Evolutionary conservation across 2,329 filamentous ascomycete genomes (phyloP).

Genomic region (Fusarium anthophilum): DNA sequence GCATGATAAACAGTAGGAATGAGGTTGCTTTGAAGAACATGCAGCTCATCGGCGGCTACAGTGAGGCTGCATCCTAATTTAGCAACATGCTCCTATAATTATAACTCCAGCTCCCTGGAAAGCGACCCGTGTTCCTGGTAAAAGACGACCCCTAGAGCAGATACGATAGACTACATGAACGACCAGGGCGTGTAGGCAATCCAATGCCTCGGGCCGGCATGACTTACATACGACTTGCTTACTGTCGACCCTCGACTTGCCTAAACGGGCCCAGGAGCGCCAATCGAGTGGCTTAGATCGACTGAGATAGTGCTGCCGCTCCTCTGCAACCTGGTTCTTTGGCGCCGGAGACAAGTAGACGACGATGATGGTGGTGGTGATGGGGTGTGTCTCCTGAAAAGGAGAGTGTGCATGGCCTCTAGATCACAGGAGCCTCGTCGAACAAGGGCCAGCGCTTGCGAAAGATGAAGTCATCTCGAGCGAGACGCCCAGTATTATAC

Average conservation of each 20-base stretch:
- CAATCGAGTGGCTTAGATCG: conserved; percentile 29
- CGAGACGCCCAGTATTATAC: conserved; percentile 34
- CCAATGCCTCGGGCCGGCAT: conserved; percentile 13
- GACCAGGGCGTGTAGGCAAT: conserved; percentile 13
- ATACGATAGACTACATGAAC: conserved; percentile 1
- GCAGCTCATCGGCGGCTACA: conserved; percentile 49
- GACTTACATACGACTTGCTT: conserved; percentile 17
- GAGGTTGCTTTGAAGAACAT: conserved; percentile 39
- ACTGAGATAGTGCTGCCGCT: conserved; percentile 26
- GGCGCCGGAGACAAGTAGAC: conserved; percentile 19
- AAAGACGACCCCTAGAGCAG: conserved; percentile 5
- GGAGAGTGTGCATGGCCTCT: conserved; percentile 17
- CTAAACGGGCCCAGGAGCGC: conserved; percentile 23
- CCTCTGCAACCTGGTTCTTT: conserved; percentile 18
- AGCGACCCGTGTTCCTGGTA: not conserved
- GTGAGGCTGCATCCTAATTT: conserved; percentile 51
- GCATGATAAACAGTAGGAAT: conserved; percentile 14
- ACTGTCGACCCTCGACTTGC: conserved; percentile 15
- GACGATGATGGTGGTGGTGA: not conserved
- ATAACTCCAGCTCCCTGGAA: conserved; percentile 9
- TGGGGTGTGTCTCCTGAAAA: conserved; percentile 12
- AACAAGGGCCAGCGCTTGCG: conserved; percentile 9
- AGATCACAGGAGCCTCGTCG: conserved; percentile 31
- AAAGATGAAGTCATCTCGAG: conserved; percentile 19
- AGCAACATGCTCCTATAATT: conserved; percentile 44